Base-by-base conservation (phyloP, 257 asterid species). In the Rubia yunnanensis region DNA sequence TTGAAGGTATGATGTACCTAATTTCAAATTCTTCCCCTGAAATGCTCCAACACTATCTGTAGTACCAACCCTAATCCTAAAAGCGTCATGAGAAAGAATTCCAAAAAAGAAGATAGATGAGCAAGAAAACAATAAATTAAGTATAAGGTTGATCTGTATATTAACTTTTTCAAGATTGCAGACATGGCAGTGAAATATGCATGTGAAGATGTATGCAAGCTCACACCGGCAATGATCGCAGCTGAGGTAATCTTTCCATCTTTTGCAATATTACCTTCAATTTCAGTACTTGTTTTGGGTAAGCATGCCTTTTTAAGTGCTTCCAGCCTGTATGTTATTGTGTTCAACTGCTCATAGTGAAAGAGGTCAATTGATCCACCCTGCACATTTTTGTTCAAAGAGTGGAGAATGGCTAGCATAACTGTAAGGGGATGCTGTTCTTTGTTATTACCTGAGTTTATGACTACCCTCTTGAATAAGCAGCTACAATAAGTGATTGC, bases 171-270 rank as follows among this genome's bases (percentile, higher is more conserved):
- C 10, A 0, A 3, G 30, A 68, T 64, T 69, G 73, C 75, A 89
- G 97, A 80, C 68, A 81, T 89, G 65, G 94, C 88, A 11, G 77
- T 63, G 36, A 82, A 92, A 79, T 74, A 78, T 58, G 91, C 88
- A 38, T 77, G 66, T 34, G 65, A 74, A 64, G 98, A 92, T 70
- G 85, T 87, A 20, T 72, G 78, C 65, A 64, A 70, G 46, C 73
- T 89, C 78, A 78, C 91, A 34, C 96, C 97, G 48, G 72, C 76
- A 27, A 76, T 46, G 64, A 89, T 89, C 63, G 92, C 97, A 18
- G 65, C 80, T 49, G 96, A 89, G 98, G 98, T 89, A n/a, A 35
- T 64, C 71, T 64, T 24, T 39, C 74, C 60, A 61, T 44, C 74
- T 48, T 60, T 54, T 48, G 17, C 13, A 28, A 31, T 22, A 44